Evolutionary conservation across 768 basidiomycete species (phyloP).

Genomic region (Leccinum uliginosum): DNA sequence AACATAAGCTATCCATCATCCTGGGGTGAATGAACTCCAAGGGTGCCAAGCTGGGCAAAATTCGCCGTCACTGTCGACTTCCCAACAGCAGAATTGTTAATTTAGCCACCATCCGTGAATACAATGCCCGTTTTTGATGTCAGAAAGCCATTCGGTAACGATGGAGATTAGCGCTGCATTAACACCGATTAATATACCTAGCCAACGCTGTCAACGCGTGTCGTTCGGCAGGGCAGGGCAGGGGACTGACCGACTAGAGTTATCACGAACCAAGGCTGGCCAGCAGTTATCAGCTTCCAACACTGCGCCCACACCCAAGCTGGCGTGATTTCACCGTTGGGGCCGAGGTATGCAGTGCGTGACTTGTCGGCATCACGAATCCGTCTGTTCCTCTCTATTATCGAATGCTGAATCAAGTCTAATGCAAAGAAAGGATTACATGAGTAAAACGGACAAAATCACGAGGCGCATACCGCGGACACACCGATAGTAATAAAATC

Average conservation of each 20-base stretch:
- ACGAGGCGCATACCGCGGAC: constrained; percentile 20
- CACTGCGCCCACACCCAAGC: constrained; percentile 61
- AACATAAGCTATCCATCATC: constrained; percentile 84
- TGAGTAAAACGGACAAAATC: constrained; percentile 11
- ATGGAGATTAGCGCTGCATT: constrained; percentile 96
- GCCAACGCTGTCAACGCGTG: constrained; percentile 2
- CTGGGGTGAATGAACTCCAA: constrained; percentile 72
- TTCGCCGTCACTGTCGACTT: constrained; percentile 78
- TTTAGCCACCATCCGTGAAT: constrained; percentile 98
- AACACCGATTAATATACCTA: constrained; percentile 82
- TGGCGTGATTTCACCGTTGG: constrained; percentile 47
- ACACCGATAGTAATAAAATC: constrained; percentile 93
- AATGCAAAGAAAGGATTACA: constrained; percentile 3
- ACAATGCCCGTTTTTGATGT: constrained; percentile 97
- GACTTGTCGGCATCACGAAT: constrained; percentile 47
- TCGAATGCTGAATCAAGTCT: constrained; percentile 98
- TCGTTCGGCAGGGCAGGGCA: background rate
- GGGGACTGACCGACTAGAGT: constrained; percentile 74
- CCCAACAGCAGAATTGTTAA: constrained; percentile 98
- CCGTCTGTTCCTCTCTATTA: constrained; percentile 80
- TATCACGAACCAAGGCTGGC: constrained; percentile 91
- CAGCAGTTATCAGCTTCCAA: constrained; percentile 57
- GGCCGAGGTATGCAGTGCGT: constrained; percentile 43
- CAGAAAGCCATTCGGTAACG: constrained; percentile 94
- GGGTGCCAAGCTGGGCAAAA: constrained; percentile 89